phyloP scores from a whole-genome alignment of 2,329 filamentous ascomycete species.

The Colletotrichum destructivum region DNA sequence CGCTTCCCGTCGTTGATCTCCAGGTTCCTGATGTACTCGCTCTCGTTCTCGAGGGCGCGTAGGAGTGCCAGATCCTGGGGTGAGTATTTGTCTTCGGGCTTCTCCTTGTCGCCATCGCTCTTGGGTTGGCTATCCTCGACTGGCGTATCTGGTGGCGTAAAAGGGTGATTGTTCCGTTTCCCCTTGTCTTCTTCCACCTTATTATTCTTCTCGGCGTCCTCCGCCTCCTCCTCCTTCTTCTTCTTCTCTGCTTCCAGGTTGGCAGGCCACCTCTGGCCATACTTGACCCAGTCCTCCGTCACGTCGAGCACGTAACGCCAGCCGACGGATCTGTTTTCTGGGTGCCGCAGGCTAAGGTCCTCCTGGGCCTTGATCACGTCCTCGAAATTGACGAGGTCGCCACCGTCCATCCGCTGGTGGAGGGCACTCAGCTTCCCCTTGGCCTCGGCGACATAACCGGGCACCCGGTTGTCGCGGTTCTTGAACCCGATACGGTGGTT shows the following conservation, averaged over 20 bases:
- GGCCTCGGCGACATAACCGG: slow-evolving; percentile 49
- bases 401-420: slow-evolving; percentile 38
- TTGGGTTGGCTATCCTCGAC: not conserved
- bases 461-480: slow-evolving; percentile 53
- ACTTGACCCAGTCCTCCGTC: slow-evolving; percentile 65
- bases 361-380: slow-evolving; percentile 53
- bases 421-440: slow-evolving; percentile 21
- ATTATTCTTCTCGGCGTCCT: too few relatives aligned
- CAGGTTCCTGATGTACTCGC: slow-evolving; percentile 56
- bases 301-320: slow-evolving; percentile 66
- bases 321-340: slow-evolving; percentile 59
- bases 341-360: slow-evolving; percentile 60
- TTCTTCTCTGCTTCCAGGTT: slow-evolving; percentile 55
- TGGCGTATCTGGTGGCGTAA: slow-evolving; percentile 1
- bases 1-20: slow-evolving; percentile 56
- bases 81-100: slow-evolving; percentile 47
- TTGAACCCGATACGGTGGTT: slow-evolving; percentile 58
- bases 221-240: slow-evolving; percentile 46
- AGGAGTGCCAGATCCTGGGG: slow-evolving; percentile 61
- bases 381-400: slow-evolving; percentile 56
- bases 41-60: slow-evolving; percentile 59
- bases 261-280: slow-evolving; percentile 62
- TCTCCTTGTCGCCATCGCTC: slow-evolving; percentile 20
- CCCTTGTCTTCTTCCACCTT: slow-evolving; percentile 29
- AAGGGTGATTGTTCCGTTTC: not conserved